Percentiles rank a stretch among this genome's conserved stretches.
Evolutionary conservation across 2,329 filamentous ascomycete species (phyloP).

Genomic region (Acephala macrosclerotiorum): DNA sequence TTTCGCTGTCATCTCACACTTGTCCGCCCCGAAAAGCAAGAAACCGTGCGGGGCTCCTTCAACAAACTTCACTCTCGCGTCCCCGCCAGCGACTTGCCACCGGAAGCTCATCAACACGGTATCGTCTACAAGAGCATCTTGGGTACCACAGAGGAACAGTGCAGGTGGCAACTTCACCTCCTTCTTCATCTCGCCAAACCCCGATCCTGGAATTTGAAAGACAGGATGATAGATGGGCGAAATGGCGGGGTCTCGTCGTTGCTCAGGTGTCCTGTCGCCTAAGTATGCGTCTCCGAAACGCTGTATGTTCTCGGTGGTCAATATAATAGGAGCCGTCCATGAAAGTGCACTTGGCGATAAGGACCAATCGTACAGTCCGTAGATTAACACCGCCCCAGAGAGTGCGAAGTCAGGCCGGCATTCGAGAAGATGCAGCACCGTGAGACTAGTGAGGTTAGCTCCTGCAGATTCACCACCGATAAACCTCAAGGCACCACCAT

Average conservation of each 20-base stretch:
- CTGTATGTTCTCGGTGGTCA: constrained; percentile 56
- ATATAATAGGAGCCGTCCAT: constrained; percentile 39
- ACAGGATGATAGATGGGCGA: constrained; percentile 52
- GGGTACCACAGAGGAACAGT: constrained; percentile 59
- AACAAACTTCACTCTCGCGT: constrained; percentile 57
- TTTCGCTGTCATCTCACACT: not conserved
- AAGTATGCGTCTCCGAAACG: constrained; percentile 46
- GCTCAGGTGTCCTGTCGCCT: constrained; percentile 48
- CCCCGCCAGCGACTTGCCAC: constrained; percentile 57
- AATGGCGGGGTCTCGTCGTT: constrained; percentile 52
- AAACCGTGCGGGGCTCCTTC: constrained; percentile 57
- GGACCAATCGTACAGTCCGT: constrained; percentile 57
- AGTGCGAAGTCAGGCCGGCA: constrained; percentile 48
- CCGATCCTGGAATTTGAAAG: not conserved
- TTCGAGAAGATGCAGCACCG: constrained; percentile 53
- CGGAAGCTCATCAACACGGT: constrained; percentile 59
- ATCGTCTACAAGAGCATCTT: constrained; percentile 59
- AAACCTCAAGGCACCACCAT: constrained; percentile 49
- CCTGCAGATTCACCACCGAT: constrained; percentile 56
- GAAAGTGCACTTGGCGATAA: constrained; percentile 49
- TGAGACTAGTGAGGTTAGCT: constrained; percentile 53
- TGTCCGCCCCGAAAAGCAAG: not conserved
- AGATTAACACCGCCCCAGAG: constrained; percentile 56
- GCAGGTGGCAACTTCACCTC: constrained; percentile 52
- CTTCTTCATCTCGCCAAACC: constrained; percentile 44